Percentiles rank a stretch among this genome's conserved stretches.
Evolutionary conservation across 768 basidiomycete species (phyloP).

Genomic region (Pisolithus albus): DNA sequence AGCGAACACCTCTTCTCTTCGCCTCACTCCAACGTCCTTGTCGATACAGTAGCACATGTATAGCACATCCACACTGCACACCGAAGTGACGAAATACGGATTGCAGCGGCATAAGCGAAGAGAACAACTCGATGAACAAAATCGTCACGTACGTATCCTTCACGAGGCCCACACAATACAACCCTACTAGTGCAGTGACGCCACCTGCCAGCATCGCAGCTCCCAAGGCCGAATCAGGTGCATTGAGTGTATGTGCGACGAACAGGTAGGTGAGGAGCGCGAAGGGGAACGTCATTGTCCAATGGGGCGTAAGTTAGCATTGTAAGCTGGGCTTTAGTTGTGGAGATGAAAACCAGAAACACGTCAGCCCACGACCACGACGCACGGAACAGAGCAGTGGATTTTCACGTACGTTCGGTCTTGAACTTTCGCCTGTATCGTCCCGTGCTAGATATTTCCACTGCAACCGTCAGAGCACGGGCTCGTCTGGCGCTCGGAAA

Average conservation of each 20-base stretch:
- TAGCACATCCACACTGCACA: constrained; percentile 50
- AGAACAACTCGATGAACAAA: background rate
- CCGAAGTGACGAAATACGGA: background rate
- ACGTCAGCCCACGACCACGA: too few species aligned
- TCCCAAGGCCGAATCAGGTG: constrained; percentile 66
- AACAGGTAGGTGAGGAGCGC: constrained; percentile 81
- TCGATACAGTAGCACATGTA: constrained; percentile 67
- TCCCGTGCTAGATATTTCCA: constrained; percentile 40
- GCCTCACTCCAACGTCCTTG: constrained; percentile 44
- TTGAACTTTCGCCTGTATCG: constrained; percentile 43
- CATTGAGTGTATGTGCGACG: constrained; percentile 71
- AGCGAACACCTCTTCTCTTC: constrained; percentile 46
- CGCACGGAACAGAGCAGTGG: background rate
- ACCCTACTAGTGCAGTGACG: constrained; percentile 72
- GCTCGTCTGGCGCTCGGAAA: constrained; percentile 51
- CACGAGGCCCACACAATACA: constrained; percentile 78
- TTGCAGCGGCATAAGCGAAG: background rate
- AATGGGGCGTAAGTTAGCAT: constrained; percentile 68
- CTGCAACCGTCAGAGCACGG: constrained; percentile 48
- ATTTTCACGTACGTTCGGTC: constrained; percentile 46
- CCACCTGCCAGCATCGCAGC: constrained; percentile 73
- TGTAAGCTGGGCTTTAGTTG: constrained; percentile 48
- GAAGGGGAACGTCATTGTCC: constrained; percentile 72
- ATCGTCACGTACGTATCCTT: constrained; percentile 55
- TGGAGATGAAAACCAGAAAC: background rate